Evolutionary conservation across 208 protist genomes (phyloP).

Genomic region (Trypanosoma theileri): DNA sequence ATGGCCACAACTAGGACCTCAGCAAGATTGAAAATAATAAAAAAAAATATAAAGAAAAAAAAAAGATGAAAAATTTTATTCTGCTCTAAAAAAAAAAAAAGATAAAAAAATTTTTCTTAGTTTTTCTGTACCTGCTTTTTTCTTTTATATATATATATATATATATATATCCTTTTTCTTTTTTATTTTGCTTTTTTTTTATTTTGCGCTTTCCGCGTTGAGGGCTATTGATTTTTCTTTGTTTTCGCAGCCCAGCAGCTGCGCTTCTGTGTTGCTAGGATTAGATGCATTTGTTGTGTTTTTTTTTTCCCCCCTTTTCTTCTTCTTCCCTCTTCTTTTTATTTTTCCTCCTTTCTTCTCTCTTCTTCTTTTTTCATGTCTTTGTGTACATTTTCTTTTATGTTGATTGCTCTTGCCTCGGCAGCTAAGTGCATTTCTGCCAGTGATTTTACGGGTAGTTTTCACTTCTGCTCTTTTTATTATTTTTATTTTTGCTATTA

Average conservation of each 20-base stretch:
- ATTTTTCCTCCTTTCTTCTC: not conserved
- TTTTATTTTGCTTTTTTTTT: too few relatives aligned
- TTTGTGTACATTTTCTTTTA: slow-evolving; percentile 6
- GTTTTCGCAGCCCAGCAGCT: not conserved
- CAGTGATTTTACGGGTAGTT: too few relatives aligned
- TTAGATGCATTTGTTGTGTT: slow-evolving; percentile 10
- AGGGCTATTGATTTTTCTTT: not conserved
- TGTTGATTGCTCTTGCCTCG: slow-evolving; percentile 11
- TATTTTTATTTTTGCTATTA: not conserved
- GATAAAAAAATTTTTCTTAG: too few relatives aligned
- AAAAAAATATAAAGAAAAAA: too few relatives aligned
- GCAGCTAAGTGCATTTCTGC: too few relatives aligned
- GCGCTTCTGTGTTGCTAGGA: not conserved
- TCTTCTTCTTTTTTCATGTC: not conserved
- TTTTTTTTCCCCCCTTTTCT: slow-evolving; percentile 1
- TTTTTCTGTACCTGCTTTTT: too few relatives aligned
- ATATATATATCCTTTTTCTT: too few relatives aligned
- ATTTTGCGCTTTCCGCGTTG: not conserved
- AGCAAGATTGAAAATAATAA: too few relatives aligned
- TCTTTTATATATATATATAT: too few relatives aligned
- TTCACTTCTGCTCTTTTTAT: slow-evolving; percentile 15
- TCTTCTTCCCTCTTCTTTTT: not conserved
- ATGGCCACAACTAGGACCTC: too few relatives aligned
- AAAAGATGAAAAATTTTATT: too few relatives aligned
- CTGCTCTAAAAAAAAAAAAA: too few relatives aligned